Percentiles rank a stretch among this genome's conserved stretches.
These are phyloP conservation scores for Vitis vinifera DNA, from an alignment of 164 flowering plant species.

Conservation along the genomic window ASM3070453v1 NC_081810.1:20306501-20307000, in stretches of 20 bases:
- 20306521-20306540: background rate
- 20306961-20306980: conserved; percentile 74
- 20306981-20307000: conserved; percentile 56
- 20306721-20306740: background rate
- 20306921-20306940: conserved; percentile 68
- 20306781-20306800: conserved; percentile 24
- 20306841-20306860: conserved; percentile 55
- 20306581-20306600: conserved; percentile 89
- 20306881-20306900: conserved; percentile 76
- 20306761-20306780: background rate
- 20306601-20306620: conserved; percentile 85
- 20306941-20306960: conserved; percentile 89
- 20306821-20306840: conserved; percentile 63
- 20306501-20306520: background rate
- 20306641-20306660: conserved; percentile 40
- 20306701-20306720: conserved; percentile 63
- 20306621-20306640: conserved; percentile 69
- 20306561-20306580: conserved; percentile 74
- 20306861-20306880: conserved; percentile 26
- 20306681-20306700: conserved; percentile 76
- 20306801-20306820: conserved; percentile 88
- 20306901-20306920: conserved; percentile 92
- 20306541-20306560: conserved; percentile 43
- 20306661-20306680: conserved; percentile 63
- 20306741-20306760: background rate